These are phyloP conservation scores for Chrysanthemum seticuspe DNA, from an alignment of 129 eudicot species.

Conservation along the genomic window DNA sequence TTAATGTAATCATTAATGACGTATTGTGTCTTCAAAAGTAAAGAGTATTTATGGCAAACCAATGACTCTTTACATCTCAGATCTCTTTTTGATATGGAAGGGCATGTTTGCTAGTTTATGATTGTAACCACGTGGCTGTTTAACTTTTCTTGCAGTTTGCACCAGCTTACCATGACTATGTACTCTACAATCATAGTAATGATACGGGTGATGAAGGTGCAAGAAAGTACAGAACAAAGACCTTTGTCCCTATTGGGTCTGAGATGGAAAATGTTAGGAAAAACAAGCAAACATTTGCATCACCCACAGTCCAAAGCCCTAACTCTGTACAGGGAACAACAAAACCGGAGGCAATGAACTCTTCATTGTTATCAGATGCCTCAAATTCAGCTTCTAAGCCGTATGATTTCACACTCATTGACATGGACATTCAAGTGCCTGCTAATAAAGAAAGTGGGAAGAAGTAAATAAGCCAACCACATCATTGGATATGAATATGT, in stretches of 20 bases:
- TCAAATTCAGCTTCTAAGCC: conserved; percentile 42
- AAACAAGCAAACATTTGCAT: conserved; percentile 54
- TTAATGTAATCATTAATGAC: too few relatives aligned
- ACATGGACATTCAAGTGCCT: conserved; percentile 70
- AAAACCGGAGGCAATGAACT: conserved; percentile 62
- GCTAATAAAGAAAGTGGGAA: conserved; percentile 39
- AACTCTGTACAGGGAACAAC: conserved; percentile 24
- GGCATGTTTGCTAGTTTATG: not conserved
- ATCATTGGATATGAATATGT: too few relatives aligned
- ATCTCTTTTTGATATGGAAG: conserved; percentile 3
- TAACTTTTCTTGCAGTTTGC: conserved; percentile 68
- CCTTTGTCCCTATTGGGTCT: conserved; percentile 93
- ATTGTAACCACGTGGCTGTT: not conserved
- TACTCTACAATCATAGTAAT: conserved; percentile 75
- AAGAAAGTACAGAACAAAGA: conserved; percentile 73
- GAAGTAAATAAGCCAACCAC: conserved; percentile 36
- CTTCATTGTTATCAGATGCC: conserved; percentile 62
- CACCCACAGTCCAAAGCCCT: conserved; percentile 42
- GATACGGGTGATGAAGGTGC: conserved; percentile 76
- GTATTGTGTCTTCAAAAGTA: too few relatives aligned
- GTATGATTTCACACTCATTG: conserved; percentile 74
- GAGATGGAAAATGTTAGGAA: conserved; percentile 92
- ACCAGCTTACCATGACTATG: conserved; percentile 97
- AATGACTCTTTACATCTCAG: not conserved
- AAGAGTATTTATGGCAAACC: too few relatives aligned